A percentile compares a stretch with the other conserved stretches of the same genome.
phyloP scores from a whole-genome alignment of 371 early-diverging fungal genomes.

The Lichtheimia hyalospora region DNA sequence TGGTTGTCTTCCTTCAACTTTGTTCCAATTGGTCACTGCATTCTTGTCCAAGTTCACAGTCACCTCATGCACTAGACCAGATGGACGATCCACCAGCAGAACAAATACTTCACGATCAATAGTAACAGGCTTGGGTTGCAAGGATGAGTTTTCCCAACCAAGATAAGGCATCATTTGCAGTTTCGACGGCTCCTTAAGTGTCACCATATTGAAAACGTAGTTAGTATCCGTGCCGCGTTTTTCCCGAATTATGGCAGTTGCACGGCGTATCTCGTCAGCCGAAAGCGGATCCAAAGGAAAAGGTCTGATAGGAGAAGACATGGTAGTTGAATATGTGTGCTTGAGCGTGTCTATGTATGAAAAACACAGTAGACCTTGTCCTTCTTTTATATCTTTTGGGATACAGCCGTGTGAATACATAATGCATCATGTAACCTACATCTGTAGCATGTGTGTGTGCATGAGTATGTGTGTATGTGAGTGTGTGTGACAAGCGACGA shows the following conservation, averaged over 20 bases:
- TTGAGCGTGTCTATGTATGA: not conserved
- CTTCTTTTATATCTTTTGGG: not conserved
- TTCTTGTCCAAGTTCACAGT: constrained; percentile 26
- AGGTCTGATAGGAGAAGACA: not conserved
- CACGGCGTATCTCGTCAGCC: constrained; percentile 34
- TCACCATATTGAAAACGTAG: constrained; percentile 37
- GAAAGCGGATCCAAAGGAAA: constrained; percentile 2
- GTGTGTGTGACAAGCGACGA: not conserved
- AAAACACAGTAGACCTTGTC: not conserved
- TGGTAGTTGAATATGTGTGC: not conserved
- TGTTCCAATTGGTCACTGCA: constrained; percentile 24
- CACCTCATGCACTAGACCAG: constrained; percentile 34
- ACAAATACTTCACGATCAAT: constrained; percentile 44
- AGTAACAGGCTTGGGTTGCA: constrained; percentile 15
- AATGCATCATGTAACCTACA: too few relatives aligned
- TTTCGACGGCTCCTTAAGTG: constrained; percentile 41
- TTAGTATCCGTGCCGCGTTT: constrained; percentile 11
- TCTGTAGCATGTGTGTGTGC: not conserved
- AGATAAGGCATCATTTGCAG: constrained; percentile 34
- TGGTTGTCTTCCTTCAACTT: constrained; percentile 37
- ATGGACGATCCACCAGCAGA: constrained; percentile 30
- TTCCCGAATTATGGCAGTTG: constrained; percentile 28
- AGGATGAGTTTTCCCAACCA: constrained; percentile 29
- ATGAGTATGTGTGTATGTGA: not conserved
- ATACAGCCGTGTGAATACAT: not conserved